Conservation (phyloP, 768 basidiomycete genomes). For the Russula virescens region DNA sequence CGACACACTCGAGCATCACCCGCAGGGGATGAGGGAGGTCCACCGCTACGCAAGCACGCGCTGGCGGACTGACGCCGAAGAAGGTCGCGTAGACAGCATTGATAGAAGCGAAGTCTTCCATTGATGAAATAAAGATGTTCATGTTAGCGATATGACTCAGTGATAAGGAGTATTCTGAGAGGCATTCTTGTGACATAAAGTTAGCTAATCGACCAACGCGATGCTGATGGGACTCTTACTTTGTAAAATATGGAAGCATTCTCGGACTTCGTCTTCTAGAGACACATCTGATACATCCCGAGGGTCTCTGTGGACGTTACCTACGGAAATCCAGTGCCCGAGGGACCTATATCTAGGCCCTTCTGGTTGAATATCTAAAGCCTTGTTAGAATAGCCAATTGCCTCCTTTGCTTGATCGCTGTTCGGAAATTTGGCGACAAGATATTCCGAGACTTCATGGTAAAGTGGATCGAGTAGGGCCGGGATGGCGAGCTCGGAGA, state of each 20-base stretch:
- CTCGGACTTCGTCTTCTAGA: conserved; percentile 64
- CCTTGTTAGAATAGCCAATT: conserved; percentile 18
- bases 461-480: conserved; percentile 47
- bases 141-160: conserved; percentile 65
- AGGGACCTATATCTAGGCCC: conserved; percentile 30
- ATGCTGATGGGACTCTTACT: conserved; percentile 38
- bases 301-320: conserved; percentile 44
- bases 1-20: conserved; percentile 75
- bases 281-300: conserved; percentile 30
- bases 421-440: background rate
- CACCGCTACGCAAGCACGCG: conserved; percentile 89
- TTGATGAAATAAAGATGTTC: conserved; percentile 76
- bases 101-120: conserved; percentile 69
- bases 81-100: conserved; percentile 75
- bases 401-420: background rate
- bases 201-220: background rate
- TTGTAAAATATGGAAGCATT: conserved; percentile 60
- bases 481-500: conserved; percentile 37
- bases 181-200: conserved; percentile 40
- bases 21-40: conserved; percentile 53
- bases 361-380: background rate
- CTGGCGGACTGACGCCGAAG: conserved; percentile 89
- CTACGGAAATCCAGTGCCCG: conserved; percentile 66
- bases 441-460: conserved; percentile 18
- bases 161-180: conserved; percentile 43